phyloP scores from a whole-genome alignment of 179 eudicot species.

The Beta corolliflora region DNA sequence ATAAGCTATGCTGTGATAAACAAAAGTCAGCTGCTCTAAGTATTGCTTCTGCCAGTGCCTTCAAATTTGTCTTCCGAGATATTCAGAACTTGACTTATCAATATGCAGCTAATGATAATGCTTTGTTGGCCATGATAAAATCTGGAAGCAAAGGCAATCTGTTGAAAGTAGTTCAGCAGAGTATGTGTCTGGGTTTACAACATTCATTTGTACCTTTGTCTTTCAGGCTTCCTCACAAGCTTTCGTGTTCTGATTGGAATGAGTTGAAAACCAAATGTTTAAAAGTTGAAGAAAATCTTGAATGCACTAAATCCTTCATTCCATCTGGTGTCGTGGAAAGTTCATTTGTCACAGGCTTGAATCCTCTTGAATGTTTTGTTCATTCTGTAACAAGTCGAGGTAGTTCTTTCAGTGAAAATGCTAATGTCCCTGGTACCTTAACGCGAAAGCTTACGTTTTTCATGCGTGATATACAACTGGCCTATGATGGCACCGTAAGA shows the following conservation, averaged over 20 bases:
- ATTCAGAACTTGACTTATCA: constrained; percentile 67
- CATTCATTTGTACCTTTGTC: constrained; percentile 69
- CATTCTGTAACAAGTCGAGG: constrained; percentile 77
- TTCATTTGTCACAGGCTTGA: constrained; percentile 76
- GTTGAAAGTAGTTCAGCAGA: constrained; percentile 73
- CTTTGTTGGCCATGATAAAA: constrained; percentile 74
- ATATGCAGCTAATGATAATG: constrained; percentile 52
- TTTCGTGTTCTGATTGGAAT: constrained; percentile 82
- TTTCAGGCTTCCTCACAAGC: constrained; percentile 66
- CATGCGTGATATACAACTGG: constrained; percentile 75
- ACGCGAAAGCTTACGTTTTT: constrained; percentile 68
- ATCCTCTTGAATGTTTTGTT: constrained; percentile 81
- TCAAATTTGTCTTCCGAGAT: constrained; percentile 64
- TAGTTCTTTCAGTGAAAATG: constrained; percentile 88
- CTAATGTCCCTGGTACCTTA: constrained; percentile 86
- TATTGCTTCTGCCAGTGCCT: constrained; percentile 63
- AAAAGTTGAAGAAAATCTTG: constrained; percentile 22
- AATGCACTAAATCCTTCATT: constrained; percentile 45
- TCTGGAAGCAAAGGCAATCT: constrained; percentile 91
- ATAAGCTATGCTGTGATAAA: constrained; percentile 48
- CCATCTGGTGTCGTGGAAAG: constrained; percentile 62
- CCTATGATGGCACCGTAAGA: constrained; percentile 94
- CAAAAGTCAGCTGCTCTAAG: constrained; percentile 73
- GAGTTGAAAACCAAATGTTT: constrained; percentile 41
- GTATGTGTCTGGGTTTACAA: constrained; percentile 89